phyloP scores from a whole-genome alignment of 331 rosid species.

The Rhamnella rubrinervis region DNA sequence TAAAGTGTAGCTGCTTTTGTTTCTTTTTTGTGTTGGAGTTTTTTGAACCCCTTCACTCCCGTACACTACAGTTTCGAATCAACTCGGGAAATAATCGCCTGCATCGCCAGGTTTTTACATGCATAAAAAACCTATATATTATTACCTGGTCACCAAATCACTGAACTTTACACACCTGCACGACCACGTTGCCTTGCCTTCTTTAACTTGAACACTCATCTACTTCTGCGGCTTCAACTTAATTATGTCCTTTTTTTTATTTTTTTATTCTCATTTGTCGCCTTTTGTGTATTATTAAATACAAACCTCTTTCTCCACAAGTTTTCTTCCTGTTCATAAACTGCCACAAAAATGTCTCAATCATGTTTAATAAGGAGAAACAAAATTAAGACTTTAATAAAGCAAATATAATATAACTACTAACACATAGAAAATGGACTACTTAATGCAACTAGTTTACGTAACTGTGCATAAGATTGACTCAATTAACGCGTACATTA shows the following conservation, averaged over 20 bases:
- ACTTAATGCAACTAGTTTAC: too few species aligned
- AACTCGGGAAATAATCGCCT: slow-evolving; percentile 17
- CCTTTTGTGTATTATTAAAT: not conserved
- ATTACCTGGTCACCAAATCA: slow-evolving; percentile 7
- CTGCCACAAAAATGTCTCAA: not conserved
- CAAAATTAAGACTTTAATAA: too few species aligned
- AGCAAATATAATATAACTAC: too few species aligned
- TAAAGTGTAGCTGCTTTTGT: slow-evolving; percentile 49
- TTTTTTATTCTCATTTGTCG: not conserved
- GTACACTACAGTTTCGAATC: slow-evolving; percentile 16
- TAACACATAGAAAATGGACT: too few species aligned
- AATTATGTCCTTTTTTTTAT: not conserved
- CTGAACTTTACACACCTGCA: not conserved
- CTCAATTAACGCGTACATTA: too few species aligned
- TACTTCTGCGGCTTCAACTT: not conserved
- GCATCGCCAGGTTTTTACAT: not conserved
- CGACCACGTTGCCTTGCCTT: not conserved
- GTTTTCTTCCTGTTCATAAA: not conserved
- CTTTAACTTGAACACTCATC: not conserved
- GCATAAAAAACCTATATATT: too few species aligned
- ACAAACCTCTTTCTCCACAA: not conserved
- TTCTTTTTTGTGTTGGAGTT: slow-evolving; percentile 18
- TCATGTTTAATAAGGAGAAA: too few species aligned
- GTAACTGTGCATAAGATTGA: too few species aligned
- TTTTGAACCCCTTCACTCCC: not conserved